These are phyloP conservation scores for Zanthoxylum bungeanum DNA, from an alignment of 345 rosid species.

Conservation along the genomic window DNA sequence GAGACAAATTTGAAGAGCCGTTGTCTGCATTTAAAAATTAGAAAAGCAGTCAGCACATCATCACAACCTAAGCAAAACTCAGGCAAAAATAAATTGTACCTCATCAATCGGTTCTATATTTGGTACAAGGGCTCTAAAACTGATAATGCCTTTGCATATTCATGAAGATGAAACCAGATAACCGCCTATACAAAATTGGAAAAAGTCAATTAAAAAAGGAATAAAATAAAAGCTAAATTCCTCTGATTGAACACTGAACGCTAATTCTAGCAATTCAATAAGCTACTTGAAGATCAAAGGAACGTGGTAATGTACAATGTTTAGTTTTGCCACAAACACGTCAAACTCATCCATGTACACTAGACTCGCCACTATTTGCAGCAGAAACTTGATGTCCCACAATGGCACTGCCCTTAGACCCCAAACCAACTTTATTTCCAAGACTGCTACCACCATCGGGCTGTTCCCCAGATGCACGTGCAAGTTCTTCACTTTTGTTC, in stretches of 20 bases:
- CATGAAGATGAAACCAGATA: slow-evolving; percentile 88
- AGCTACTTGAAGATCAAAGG: slow-evolving; percentile 9
- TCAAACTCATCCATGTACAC: slow-evolving; percentile 71
- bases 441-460: slow-evolving; percentile 43
- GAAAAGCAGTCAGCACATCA: slow-evolving; percentile 18
- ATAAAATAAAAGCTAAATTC: background rate
- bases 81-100: slow-evolving; percentile 40
- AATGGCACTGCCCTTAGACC: slow-evolving; percentile 50
- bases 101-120: slow-evolving; percentile 84
- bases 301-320: slow-evolving; percentile 77
- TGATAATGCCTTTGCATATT: slow-evolving; percentile 73
- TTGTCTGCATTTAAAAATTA: slow-evolving; percentile 49
- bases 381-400: slow-evolving; percentile 31
- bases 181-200: slow-evolving; percentile 55
- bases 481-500: slow-evolving; percentile 77
- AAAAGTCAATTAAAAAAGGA: slow-evolving; percentile 15
- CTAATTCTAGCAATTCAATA: slow-evolving; percentile 3
- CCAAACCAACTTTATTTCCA: slow-evolving; percentile 42
- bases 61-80: background rate
- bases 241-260: slow-evolving; percentile 1
- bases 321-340: slow-evolving; percentile 63
- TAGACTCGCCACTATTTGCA: slow-evolving; percentile 33
- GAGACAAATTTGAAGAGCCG: slow-evolving; percentile 83
- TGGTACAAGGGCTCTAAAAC: slow-evolving; percentile 70
- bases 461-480: slow-evolving; percentile 60